These are phyloP conservation scores for Populus deltoides DNA, from an alignment of 345 rosid genomes.

Conservation along the genomic window DNA sequence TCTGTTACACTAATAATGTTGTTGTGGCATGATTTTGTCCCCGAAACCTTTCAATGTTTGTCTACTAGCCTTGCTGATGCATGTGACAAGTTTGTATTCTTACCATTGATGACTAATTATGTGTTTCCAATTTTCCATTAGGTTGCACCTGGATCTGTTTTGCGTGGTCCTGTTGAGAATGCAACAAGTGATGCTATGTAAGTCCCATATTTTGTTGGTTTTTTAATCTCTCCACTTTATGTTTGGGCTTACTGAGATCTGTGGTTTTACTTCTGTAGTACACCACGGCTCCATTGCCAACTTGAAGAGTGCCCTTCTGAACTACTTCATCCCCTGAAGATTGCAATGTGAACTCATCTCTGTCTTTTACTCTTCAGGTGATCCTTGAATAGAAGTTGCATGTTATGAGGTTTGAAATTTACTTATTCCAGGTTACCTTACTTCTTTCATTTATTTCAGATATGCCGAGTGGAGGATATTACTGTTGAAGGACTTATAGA, in stretches of 20 bases:
- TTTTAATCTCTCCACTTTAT: background rate
- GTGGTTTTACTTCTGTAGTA: slow-evolving; percentile 43
- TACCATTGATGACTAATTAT: slow-evolving; percentile 4
- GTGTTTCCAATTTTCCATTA: slow-evolving; percentile 32
- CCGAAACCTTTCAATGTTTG: background rate
- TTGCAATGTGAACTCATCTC: slow-evolving; percentile 95
- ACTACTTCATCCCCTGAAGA: slow-evolving; percentile 95
- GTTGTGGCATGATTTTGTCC: background rate
- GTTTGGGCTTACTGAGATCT: slow-evolving; percentile 5
- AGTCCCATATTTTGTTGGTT: slow-evolving; percentile 37
- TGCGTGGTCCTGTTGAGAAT: slow-evolving; percentile 88
- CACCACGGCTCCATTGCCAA: slow-evolving; percentile 83
- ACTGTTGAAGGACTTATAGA: slow-evolving; percentile 75
- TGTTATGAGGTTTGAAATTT: slow-evolving; percentile 13
- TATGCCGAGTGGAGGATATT: slow-evolving; percentile 97
- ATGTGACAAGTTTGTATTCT: background rate
- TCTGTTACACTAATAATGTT: background rate
- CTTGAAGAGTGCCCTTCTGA: slow-evolving; percentile 79
- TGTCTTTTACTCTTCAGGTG: slow-evolving; percentile 98
- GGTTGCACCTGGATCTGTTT: slow-evolving; percentile 90
- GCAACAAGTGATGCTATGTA: slow-evolving; percentile 79
- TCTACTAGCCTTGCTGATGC: background rate
- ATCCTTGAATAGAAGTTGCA: slow-evolving; percentile 15
- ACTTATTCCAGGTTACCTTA: slow-evolving; percentile 21
- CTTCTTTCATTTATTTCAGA: slow-evolving; percentile 44